Percentiles rank a stretch among this genome's conserved stretches.
Evolutionary conservation across 140 eudicot species (phyloP).

Genomic region (Cichorium intybus): DNA sequence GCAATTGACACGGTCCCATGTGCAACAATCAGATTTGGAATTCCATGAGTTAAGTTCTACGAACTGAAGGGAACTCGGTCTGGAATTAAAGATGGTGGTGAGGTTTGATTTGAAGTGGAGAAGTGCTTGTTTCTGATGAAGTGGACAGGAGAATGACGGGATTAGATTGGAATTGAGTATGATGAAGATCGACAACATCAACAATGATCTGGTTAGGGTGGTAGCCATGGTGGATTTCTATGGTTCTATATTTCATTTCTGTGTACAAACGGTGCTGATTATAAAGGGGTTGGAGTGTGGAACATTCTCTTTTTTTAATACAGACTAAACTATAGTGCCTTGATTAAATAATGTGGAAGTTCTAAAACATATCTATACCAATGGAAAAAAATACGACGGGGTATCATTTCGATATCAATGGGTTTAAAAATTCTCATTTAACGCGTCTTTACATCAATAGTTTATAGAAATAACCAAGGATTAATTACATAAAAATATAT

Average conservation of each 20-base stretch:
- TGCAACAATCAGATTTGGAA: conserved; percentile 43
- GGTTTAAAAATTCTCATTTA: background rate
- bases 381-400: background rate
- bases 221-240: conserved; percentile 10
- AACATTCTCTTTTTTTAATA: background rate
- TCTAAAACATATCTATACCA: background rate
- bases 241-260: background rate
- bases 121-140: conserved; percentile 47
- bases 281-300: background rate
- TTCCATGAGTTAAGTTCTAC: conserved; percentile 38
- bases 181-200: conserved; percentile 9
- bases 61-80: too few species aligned
- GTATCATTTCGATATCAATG: background rate
- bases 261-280: background rate
- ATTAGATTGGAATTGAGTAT: conserved; percentile 12
- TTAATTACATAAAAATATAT: too few species aligned
- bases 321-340: background rate
- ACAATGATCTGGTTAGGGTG: background rate
- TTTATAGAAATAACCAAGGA: too few species aligned
- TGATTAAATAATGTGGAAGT: conserved; percentile 1
- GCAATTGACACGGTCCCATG: conserved; percentile 47
- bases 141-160: conserved; percentile 32
- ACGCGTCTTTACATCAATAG: background rate
- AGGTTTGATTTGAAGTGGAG: conserved; percentile 45
- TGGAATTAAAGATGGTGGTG: conserved; percentile 12